Evolutionary conservation across 2,329 filamentous ascomycete genomes (phyloP).

Genomic region (Fusarium heterosporum): DNA sequence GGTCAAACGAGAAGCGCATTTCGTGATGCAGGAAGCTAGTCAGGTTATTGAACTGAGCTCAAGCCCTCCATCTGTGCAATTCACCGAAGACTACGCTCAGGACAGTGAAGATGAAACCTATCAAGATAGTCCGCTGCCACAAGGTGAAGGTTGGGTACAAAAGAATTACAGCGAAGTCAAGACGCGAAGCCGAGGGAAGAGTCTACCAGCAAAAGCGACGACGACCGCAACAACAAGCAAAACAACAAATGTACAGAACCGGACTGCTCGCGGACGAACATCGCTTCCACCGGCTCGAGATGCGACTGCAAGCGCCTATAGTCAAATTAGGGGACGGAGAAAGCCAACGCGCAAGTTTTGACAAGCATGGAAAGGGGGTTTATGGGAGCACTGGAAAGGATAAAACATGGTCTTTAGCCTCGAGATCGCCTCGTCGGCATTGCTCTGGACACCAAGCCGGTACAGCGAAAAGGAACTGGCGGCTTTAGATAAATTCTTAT

Average conservation of each 20-base stretch:
- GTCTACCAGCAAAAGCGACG: constrained; percentile 30
- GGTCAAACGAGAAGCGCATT: constrained; percentile 38
- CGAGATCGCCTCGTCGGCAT: not conserved
- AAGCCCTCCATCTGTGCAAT: constrained; percentile 39
- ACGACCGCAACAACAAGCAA: not conserved
- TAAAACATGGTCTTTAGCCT: constrained; percentile 2
- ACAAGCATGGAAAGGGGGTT: constrained; percentile 15
- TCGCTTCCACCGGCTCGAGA: constrained; percentile 36
- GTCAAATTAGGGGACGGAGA: constrained; percentile 42
- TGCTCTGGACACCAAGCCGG: not conserved
- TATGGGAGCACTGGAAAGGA: constrained; percentile 19
- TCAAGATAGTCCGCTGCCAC: constrained; percentile 33
- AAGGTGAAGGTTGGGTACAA: constrained; percentile 36
- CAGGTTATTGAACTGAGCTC: constrained; percentile 51
- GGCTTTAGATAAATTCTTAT: constrained; percentile 10
- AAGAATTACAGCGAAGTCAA: constrained; percentile 35
- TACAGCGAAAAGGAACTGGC: not conserved
- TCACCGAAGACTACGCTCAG: constrained; percentile 38
- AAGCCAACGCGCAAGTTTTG: constrained; percentile 40
- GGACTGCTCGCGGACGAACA: constrained; percentile 22
- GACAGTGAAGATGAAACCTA: constrained; percentile 43
- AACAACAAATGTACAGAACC: not conserved
- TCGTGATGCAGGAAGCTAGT: constrained; percentile 47
- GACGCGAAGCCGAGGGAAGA: constrained; percentile 40
- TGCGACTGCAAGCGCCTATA: constrained; percentile 38